Percentiles rank a stretch among this genome's conserved stretches.
Conservation (phyloP, 495 filamentous ascomycete genomes). For the Cercophora samala region DNA sequence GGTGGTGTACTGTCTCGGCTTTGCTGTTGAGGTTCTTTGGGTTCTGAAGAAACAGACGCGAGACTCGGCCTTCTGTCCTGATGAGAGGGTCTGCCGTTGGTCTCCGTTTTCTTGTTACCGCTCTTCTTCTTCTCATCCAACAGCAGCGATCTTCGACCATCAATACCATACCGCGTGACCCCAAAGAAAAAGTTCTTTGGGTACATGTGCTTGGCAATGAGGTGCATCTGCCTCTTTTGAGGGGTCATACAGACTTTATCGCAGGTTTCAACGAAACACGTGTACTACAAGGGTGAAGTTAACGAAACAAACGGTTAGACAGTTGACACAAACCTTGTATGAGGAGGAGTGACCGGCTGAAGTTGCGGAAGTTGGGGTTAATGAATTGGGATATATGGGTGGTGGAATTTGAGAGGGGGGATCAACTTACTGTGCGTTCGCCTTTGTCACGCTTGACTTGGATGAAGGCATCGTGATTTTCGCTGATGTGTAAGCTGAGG, state of each 20-base stretch:
- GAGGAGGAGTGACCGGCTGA: neutral
- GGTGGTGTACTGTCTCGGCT: neutral
- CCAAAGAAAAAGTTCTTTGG: conserved; percentile 89
- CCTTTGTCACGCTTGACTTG: conserved; percentile 69
- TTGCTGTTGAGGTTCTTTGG: conserved; percentile 12
- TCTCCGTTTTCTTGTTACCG: neutral
- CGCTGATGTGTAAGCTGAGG: conserved; percentile 80
- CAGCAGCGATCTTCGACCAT: conserved; percentile 75
- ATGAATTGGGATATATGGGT: neutral
- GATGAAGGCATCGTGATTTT: conserved; percentile 82
- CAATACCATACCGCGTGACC: conserved; percentile 83
- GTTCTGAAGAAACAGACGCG: conserved; percentile 20
- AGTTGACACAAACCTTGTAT: neutral
- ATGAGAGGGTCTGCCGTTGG: conserved; percentile 27
- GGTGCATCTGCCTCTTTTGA: conserved; percentile 77
- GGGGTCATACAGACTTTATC: conserved; percentile 80
- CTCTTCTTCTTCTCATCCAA: conserved; percentile 43
- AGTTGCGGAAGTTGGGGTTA: neutral
- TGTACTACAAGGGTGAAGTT: conserved; percentile 56
- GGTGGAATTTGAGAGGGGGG: neutral
- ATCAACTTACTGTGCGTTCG: conserved; percentile 73
- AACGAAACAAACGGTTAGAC: conserved; percentile 9
- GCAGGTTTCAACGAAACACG: conserved; percentile 85
- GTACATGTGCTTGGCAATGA: conserved; percentile 93
- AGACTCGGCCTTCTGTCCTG: conserved; percentile 42